Percentiles rank a stretch among this genome's conserved stretches.
phyloP scores from a whole-genome alignment of 345 rosid genomes.

The Noccaea caerulescens region DNA sequence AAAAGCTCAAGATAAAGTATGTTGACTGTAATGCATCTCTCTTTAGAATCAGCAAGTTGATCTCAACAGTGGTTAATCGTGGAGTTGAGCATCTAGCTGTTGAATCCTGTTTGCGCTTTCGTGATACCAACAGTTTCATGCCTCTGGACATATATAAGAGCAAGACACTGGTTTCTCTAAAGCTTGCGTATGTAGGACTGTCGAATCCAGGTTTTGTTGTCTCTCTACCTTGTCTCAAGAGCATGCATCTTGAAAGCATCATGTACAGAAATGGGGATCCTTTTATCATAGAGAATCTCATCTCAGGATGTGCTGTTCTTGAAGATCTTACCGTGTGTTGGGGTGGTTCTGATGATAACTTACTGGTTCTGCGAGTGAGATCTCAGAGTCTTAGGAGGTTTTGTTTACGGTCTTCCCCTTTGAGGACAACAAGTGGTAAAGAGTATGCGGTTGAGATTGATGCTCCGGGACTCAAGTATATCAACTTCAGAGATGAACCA shows the following conservation, averaged over 20 bases:
- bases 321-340: neutral
- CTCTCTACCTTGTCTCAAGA: conserved; percentile 16
- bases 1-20: too few relatives aligned
- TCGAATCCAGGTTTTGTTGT: neutral
- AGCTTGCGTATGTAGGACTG: neutral
- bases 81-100: conserved; percentile 2
- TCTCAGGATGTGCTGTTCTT: conserved; percentile 24
- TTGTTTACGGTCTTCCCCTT: too few relatives aligned
- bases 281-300: conserved; percentile 15
- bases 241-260: neutral
- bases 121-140: neutral
- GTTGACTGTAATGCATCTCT: neutral
- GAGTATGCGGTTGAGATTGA: conserved; percentile 26
- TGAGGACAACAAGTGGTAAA: too few relatives aligned
- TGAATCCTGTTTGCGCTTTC: neutral
- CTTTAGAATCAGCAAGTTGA: neutral
- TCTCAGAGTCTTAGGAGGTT: conserved; percentile 21
- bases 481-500: neutral
- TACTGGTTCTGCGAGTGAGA: conserved; percentile 13
- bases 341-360: neutral
- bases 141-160: neutral
- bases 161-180: conserved; percentile 9
- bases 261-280: neutral
- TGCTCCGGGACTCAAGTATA: conserved; percentile 14
- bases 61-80: neutral